Base-by-base conservation (phyloP, 208 protist species). In the Leishmania turanica region DNA sequence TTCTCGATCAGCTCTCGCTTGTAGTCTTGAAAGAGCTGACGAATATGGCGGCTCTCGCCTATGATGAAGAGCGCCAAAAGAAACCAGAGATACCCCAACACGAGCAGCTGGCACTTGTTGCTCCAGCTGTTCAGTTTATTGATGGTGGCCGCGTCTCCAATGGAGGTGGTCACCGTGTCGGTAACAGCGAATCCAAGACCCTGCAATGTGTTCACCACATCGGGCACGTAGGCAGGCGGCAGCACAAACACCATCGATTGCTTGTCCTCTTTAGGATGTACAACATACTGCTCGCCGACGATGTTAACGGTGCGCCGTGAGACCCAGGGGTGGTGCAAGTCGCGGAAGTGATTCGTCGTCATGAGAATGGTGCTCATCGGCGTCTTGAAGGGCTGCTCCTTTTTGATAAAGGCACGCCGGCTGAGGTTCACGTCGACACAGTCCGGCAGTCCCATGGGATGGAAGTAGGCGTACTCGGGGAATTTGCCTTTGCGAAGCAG, bases 391-490 rank as follows among this genome's bases (percentile, higher is more conserved):
- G 91, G 93, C 88, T 91, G 89, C 83, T 95, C 92, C 64, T 92
- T 89, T 78, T 91, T 89, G 62, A 95, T 86, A 78, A 97, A 95
- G 49, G 77, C 80, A 31, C 93, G 91, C 34, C 93, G 89, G 47
- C 90, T 94, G 64, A 97, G 78, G 74, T 95, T 90, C 34, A 97
- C 87, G 45, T 94, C 93, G 15, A 97, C 80, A 74, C 92, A 93
- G 75, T 97, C 93, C 7, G 93, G 93, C 69, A 97, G 92, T 5
- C 90, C 89, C 90, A 95, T 95, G 13, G 92, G 92, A 73, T 95
- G 90, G 79, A 97, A 97, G 86, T 97, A 97, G 15, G 89, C 92
- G 81, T 95, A 97, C 45, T 84, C 88, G 13, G 92, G 92, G 64
- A 93, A 95, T 62, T 79, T 68, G 51, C 86, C 86, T 24, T 90